A percentile compares a stretch with the other conserved stretches of the same genome.
These are phyloP conservation scores for Pseudogymnoascus sp. DNA, from an alignment of 2,329 filamentous ascomycete genomes.

Conservation along the genomic window DNA sequence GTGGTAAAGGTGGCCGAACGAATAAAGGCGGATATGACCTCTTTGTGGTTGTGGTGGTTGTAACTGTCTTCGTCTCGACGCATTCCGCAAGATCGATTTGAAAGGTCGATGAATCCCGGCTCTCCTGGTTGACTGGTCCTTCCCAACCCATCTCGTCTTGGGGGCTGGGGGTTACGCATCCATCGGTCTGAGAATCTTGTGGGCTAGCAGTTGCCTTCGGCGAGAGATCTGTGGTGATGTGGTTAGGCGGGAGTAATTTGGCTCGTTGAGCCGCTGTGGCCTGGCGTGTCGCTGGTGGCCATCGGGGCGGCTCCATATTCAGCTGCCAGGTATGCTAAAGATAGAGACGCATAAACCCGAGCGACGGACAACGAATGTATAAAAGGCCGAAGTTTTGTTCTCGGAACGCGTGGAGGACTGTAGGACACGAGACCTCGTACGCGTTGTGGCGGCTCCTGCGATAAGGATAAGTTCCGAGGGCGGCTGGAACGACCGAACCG, in stretches of 20 bases:
- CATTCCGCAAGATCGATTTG: conserved; percentile 52
- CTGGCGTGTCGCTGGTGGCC: conserved; percentile 4
- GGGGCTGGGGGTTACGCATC: not conserved
- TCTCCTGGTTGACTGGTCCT: not conserved
- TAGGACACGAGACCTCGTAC: conserved; percentile 5
- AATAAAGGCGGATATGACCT: conserved; percentile 77
- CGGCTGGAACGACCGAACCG: not conserved
- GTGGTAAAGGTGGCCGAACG: conserved; percentile 55
- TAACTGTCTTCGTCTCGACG: conserved; percentile 65
- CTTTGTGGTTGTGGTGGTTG: conserved; percentile 86
- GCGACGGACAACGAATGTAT: not conserved
- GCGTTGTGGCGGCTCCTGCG: not conserved
- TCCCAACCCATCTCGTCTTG: not conserved
- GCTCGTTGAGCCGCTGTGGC: not conserved
- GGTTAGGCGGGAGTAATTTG: conserved; percentile 1
- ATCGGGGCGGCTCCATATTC: conserved; percentile 6
- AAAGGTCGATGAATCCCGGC: conserved; percentile 21
- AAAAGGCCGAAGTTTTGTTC: not conserved
- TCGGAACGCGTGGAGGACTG: not conserved
- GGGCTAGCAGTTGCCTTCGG: not conserved
- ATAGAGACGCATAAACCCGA: conserved; percentile 5
- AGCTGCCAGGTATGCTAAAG: conserved; percentile 2
- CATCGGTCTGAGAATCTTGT: not conserved
- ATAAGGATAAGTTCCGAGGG: conserved; percentile 6
- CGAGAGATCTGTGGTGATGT: not conserved